Base-by-base conservation (phyloP, 345 rosid species). In the Boechera retrofracta region DNA sequence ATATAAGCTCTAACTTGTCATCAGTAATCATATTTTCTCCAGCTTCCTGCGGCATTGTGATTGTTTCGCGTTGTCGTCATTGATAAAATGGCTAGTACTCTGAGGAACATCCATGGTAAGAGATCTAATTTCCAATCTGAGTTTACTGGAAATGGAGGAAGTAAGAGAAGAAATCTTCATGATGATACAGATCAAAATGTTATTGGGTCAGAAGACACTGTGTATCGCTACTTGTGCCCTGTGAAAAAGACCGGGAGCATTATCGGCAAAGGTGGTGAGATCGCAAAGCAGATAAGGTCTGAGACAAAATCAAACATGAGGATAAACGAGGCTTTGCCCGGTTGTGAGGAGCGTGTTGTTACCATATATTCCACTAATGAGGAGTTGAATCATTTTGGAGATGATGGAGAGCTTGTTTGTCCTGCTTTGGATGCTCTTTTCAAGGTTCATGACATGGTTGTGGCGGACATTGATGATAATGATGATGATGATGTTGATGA, bases 401-500 rank as follows among this genome's bases (percentile, higher is more conserved):
- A 86, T 16, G 74, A 76, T 9, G 92, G 80, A 11, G 82, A 80
- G 70, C 78, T 81, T 51, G 82, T 90, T 72, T 80, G 83, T 29
- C 88, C 95, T 77, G 92, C 95, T 45, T 85, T 86, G 80, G 95
- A 88, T 82, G 95, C 95, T 24, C 82, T 90, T 64, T 90, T 90
- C 71, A 83, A 84, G 81, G 88, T 88, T 45, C 89, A 90, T 35
- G 86, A 87, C 71, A 87, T 78, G 82, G 63, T 87, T 78, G 73
- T 77, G 3, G 44, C 76, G 0, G 80, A 71, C 24, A 18, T 1
- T 55, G 77, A 36, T 9, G 42, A 9, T 39, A 35, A 35, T 35
- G 3, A 39, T 59, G 15, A 36, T 26, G 88, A 87, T 28, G 84
- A 77, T 44, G 53, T 39, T 32, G 78, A 73, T 61, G 78, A 35